A percentile compares a stretch with the other conserved stretches of the same genome.
Conservation (phyloP, 1,284 basidiomycete genomes). For the Leccinum subrobustum region DNA sequence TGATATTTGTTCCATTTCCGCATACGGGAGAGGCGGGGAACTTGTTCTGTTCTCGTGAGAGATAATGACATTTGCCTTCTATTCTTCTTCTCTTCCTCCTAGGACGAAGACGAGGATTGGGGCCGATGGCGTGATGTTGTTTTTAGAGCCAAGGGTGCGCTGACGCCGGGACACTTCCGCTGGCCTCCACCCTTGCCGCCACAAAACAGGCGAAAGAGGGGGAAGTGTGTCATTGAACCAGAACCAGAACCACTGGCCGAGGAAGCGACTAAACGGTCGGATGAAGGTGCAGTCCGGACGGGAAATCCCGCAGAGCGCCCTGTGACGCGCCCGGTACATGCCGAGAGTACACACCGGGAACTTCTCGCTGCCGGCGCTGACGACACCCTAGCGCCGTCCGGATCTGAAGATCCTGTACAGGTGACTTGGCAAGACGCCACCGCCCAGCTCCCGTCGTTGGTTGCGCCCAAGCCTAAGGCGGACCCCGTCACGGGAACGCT, state of each 20-base stretch:
- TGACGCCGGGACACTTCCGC: conserved; percentile 49
- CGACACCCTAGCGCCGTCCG: background rate
- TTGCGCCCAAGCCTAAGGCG: conserved; percentile 26
- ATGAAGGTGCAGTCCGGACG: background rate
- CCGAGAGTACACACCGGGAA: background rate
- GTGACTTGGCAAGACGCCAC: conserved; percentile 26
- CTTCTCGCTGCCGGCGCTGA: background rate
- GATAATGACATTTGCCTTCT: conserved; percentile 10
- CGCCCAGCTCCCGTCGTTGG: conserved; percentile 18
- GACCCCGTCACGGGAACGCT: conserved; percentile 35
- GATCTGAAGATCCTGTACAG: conserved; percentile 4
- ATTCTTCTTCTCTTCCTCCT: background rate
- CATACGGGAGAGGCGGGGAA: background rate
- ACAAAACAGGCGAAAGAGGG: conserved; percentile 54
- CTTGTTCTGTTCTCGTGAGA: background rate
- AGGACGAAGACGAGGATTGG: conserved; percentile 94
- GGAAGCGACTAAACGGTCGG: background rate
- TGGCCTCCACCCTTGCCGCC: conserved; percentile 52
- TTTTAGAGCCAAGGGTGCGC: conserved; percentile 66
- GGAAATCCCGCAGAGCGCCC: background rate
- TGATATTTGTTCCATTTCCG: background rate
- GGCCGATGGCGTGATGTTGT: conserved; percentile 85
- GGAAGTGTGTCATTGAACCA: conserved; percentile 31
- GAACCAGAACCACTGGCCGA: conserved; percentile 20
- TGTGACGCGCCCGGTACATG: background rate